Evolutionary conservation across 371 early-diverging fungal species (phyloP), one percentile per base, ranked within the genome.

Genomic region (Batkoa obscura): DNA sequence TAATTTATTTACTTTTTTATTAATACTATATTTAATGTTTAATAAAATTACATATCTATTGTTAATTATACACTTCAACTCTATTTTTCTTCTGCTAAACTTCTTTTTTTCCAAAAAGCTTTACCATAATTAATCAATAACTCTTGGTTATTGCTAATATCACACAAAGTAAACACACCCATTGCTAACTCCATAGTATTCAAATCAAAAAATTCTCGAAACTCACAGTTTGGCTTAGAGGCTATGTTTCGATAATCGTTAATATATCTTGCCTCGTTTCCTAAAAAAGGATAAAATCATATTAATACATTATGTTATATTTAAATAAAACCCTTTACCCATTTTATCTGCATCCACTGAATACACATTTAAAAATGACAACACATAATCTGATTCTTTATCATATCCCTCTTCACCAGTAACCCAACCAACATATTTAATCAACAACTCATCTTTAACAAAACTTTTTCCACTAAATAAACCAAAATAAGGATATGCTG

Each of bases 221-320:
- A 61, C 15, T 30, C 36, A 1, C 43, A 47, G 39, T 61, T 61
- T 30, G 62, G 62, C 33, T 58, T 58, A 13, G 37, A n/a, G 10
- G 17, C 32, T 37, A 61, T 47, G 4, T 50, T 50, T 12, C 62
- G 42, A 55, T 61, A 61, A 42, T 61, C 62, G 15, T 61, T 61
- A 8, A 61, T 47, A 45, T 57, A 61, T 30, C 62, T 54, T 36
- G 54, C 62, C 50, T 61, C 62, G 38, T 45, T 61, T 12, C 62
- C 57, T 57, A 43, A 17, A 50, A 17, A 48, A 47, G 3, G 32
- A 47, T 9, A n/a, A n/a, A 47, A 30, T 47, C 3, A 47, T 2
- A 15, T 30, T 3, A 32, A 17, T 31, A 31, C 4, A 47, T n/a
- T 45, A 45, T 8, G 3, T 47, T 30, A 47, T 3, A 23, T 43